Base-by-base conservation (phyloP, 2,329 filamentous ascomycete species). In the Fusarium sp. region DNA sequence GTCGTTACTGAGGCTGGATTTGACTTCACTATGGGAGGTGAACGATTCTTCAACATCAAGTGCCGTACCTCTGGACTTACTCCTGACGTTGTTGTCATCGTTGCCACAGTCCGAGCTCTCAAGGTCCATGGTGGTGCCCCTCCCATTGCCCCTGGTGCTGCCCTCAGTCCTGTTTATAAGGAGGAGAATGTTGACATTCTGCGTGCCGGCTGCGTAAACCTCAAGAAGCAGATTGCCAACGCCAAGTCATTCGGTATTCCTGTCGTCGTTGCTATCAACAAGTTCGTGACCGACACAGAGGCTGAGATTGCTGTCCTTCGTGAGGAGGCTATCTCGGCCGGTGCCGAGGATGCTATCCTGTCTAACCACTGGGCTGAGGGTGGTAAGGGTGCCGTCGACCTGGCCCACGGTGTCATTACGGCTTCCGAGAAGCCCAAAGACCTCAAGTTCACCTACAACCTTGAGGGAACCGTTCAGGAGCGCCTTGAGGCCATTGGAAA, bases 31-130 rank as follows among this genome's bases (percentile, higher is more conserved):
- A 99, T 99, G 96, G 96, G 96, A 70, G 96, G 96, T 68, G 96
- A 99, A 86, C 92, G 96, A 53, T 99, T 99, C 87, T 98, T 99
- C 89, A 98, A 99, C 85, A 98, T 99, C 86, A 99, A 99, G 86
- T 98, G 96, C 83, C 92, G 96, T 64, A 92, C 94, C 11, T 97
- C 95, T 8, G 95, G 95, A 26, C 90, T 99, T 45, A 89, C 93
- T 4, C 96, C 96, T 3, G 96, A 99, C 76, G 93, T 94, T 2
- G 94, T 97, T 8, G 93, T 99, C 44, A 90, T 99, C 62, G 96
- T 99, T 37, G 95, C 96, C 26, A 99, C 96, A 4, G 92, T 99
- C 45, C 91, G 96, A 72, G 96, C 96, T 8, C 86, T 99, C 69
- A 99, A 99, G 86, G 94, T 97, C 6, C 96, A 99, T 80, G 96